These are phyloP conservation scores for Phaeophleospora eucalypticola DNA, from an alignment of 2,329 filamentous ascomycete species.

Conservation along the genomic window DNA sequence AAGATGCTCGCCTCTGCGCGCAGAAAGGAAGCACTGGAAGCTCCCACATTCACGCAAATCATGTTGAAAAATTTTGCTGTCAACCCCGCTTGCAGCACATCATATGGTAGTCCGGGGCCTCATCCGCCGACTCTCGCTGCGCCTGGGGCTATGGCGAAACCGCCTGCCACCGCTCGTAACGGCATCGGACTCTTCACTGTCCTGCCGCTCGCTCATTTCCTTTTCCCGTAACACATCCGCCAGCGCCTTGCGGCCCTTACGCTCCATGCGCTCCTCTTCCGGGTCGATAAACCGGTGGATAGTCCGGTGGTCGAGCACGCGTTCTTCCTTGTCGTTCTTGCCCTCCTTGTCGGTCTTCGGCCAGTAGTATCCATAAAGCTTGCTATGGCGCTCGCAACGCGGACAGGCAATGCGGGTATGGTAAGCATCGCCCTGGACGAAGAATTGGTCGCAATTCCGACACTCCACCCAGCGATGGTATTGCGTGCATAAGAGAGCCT, in stretches of 20 bases:
- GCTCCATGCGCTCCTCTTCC: constrained; percentile 32
- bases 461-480: constrained; percentile 84
- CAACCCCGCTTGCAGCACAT: constrained; percentile 1
- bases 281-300: constrained; percentile 78
- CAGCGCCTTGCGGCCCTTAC: constrained; percentile 33
- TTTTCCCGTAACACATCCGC: constrained; percentile 26
- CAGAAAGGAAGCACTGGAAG: too few species aligned
- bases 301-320: constrained; percentile 77
- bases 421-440: constrained; percentile 86
- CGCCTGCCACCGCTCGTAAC: constrained; percentile 3
- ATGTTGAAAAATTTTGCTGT: too few species aligned
- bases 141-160: constrained; percentile 6
- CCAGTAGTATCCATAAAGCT: constrained; percentile 92
- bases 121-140: constrained; percentile 14
- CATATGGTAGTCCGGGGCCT: constrained; percentile 14
- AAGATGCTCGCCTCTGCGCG: too few species aligned
- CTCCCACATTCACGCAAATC: too few species aligned
- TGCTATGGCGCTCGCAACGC: constrained; percentile 90
- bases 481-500: constrained; percentile 69
- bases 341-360: constrained; percentile 87
- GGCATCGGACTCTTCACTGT: constrained; percentile 19
- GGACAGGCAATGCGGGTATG: constrained; percentile 81
- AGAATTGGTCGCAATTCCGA: constrained; percentile 73
- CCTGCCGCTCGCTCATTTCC: constrained; percentile 18
- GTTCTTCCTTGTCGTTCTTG: constrained; percentile 62